Evolutionary conservation across 2,329 filamentous ascomycete genomes (phyloP), one percentile per base, ranked within the genome.

Genomic region (Aspergillus chevalieri): DNA sequence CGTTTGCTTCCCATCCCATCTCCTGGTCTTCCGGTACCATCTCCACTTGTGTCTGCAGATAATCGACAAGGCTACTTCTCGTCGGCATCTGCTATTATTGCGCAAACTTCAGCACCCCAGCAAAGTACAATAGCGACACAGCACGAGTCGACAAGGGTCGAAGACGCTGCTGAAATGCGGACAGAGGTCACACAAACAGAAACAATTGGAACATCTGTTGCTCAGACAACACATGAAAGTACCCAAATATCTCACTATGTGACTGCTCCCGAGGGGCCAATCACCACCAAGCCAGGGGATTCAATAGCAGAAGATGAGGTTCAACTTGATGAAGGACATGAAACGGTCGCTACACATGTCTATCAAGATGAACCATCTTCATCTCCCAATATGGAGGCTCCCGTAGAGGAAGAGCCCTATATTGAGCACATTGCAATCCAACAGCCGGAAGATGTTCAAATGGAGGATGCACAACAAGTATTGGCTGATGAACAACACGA

Each of bases 1-100:
- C 65, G 65, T 12, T 58, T 74, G 17, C 57, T 62, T 24, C 71
- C 69, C 14, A 55, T 72, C 33, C 60, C 65, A 34, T 73, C 72
- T 19, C 65, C 69, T 9, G 67, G 65, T 6, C 61, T 72, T 33
- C 66, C 70, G 9, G 56, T 68, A 39, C 66, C 72, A 6, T 74
- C 71, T 21, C 69, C 72, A 12, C 54, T 73, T 21, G 52, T 67
- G 28, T 59, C 63, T 10, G 52, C 52, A 24, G 54, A 56, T 36
- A 57, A 55, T 47, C 38, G 55, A 3, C 52, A 58, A 10, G 61
- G 58, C 8, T 71, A 70, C 48, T 72, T 72, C 50, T 56, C 61
- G n/a, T 47, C 55, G 4, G 10, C 26, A 30, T 51, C 52, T 19
- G 39, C 55, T 26, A 19, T 52, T 14, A 47, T 51, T 15, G 36